phyloP scores from a whole-genome alignment of 2,329 filamentous ascomycete genomes.

The Xylaria sp. region DNA sequence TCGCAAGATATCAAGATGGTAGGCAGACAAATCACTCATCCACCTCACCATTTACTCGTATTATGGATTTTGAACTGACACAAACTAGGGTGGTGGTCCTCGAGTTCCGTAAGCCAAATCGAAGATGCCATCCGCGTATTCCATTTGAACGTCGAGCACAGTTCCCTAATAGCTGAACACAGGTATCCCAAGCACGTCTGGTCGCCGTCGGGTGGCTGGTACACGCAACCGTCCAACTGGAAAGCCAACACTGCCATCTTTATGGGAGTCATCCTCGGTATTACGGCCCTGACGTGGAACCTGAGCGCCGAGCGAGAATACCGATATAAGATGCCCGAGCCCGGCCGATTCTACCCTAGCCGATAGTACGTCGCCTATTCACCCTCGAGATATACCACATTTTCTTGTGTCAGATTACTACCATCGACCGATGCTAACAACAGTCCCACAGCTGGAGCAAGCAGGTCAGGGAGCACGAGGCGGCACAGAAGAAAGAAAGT shows the following conservation, averaged over 20 bases:
- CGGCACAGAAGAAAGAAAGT: constrained; percentile 49
- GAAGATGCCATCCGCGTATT: constrained; percentile 24
- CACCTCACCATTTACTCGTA: too few relatives aligned
- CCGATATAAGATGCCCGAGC: constrained; percentile 81
- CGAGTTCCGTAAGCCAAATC: constrained; percentile 63
- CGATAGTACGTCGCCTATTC: constrained; percentile 73
- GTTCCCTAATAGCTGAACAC: constrained; percentile 32
- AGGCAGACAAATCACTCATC: constrained; percentile 43
- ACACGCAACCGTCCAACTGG: constrained; percentile 94
- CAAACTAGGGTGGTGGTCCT: constrained; percentile 77
- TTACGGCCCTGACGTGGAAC: constrained; percentile 74
- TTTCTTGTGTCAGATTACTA: too few relatives aligned
- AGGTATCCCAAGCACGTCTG: constrained; percentile 99
- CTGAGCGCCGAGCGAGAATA: constrained; percentile 79
- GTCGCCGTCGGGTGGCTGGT: constrained; percentile 98
- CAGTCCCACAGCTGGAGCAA: constrained; percentile 55
- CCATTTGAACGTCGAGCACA: constrained; percentile 14
- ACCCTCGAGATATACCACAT: too few relatives aligned
- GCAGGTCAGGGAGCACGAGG: constrained; percentile 60
- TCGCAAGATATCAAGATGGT: constrained; percentile 65
- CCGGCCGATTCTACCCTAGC: constrained; percentile 83
- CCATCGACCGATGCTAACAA: constrained; percentile 28
- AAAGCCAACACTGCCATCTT: constrained; percentile 87
- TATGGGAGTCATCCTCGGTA: constrained; percentile 73
- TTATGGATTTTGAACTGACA: constrained; percentile 56